Base-by-base conservation (phyloP, 306 rosid species). In the Macrotyloma uniflorum region DNA sequence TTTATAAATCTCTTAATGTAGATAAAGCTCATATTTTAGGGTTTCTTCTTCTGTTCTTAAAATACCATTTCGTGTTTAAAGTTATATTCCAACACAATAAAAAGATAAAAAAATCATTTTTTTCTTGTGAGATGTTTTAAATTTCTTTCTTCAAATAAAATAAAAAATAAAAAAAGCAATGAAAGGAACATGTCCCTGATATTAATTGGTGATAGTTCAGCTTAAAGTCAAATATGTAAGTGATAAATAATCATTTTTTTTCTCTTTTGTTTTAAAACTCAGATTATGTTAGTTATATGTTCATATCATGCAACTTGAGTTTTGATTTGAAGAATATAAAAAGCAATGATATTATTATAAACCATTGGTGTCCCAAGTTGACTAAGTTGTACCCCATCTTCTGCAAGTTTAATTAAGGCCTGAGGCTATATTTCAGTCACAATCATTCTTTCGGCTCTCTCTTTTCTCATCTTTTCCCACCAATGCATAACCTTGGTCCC, bases 361-460 rank as follows among this genome's bases (percentile, higher is more conserved):
- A 24, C 47, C 67, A 38, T 38, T 67, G 22, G 1, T 61, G 77
- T 58, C 71, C 71, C 63, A 20, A 19, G 54, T 70, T 82, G 72
- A 64, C 53, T 28, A 69, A 70, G 78, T 72, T 53, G 70, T 10
- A 72, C 82, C 83, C 75, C 64, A 18, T 59, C 13, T 50, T 1
- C 1, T 5, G 55, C 5, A 14, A 20, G 26, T 18, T 45, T 19
- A 57, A 57, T 42, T 15, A 49, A 38, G 75, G 38, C 1, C 40
- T 4, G 15, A 20, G 18, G 64, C 66, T 32, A 64, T 54, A 62
- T 54, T 80, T 65, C 70, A 69, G 83, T 85, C 89, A 70, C 83
- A 73, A 72, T 87, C 87, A n/a, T 75, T 82, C 91, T 89, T 89
- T 89, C 93, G 91, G 88, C 83, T 43, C 15, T 63, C 55, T 59